Base-by-base conservation (phyloP, 2,329 filamentous ascomycete genomes). In the Fonsecaea multimorphosa region DNA sequence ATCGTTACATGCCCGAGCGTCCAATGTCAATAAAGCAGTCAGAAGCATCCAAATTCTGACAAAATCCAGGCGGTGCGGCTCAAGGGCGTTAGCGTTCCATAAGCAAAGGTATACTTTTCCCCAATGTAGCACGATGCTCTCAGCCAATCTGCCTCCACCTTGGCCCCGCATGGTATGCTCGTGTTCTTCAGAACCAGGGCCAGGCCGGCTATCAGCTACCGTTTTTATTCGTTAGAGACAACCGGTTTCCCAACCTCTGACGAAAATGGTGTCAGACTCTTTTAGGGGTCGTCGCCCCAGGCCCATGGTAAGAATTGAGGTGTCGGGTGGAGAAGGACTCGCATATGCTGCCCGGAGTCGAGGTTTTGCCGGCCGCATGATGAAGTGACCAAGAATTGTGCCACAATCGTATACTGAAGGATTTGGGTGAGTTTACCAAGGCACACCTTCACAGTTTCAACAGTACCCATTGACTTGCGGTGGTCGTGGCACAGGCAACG, bases 41-140 rank as follows among this genome's bases (percentile, higher is more conserved):
- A 6, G 14, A 8, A n/a, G 31, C 8, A 22, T 12, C 55, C 24
- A 58, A 19, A 58, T 58, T 58, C 55, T 58, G 55, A 58, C 55
- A 58, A 58, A 58, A 58, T n/a, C 34, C 6, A 14, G 36, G 55
- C 46, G 55, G 55, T 32, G 55, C 24, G 3, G 5, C 1, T 16
- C 5, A 12, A 14, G 22, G 2, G 1, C 22, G 3, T 49, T 24
- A 49, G 44, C 44, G 22, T 5, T 49, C 19, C 11, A 19, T 49
- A 24, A 49, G 44, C 22, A 49, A 9, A 1, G n/a, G 40, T 9
- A 12, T 46, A 46, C 6, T 3, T 3, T 22, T 22, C 12, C 44
- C 11, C 44, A 24, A 16, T 49, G 19, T 24, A 24, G 44, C 19
- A 49, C 14, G 44, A 49, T 24, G 19, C 22, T 49, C 44, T 49